These are phyloP conservation scores for Leptographium lundbergii DNA, from an alignment of 2,329 filamentous ascomycete genomes.

Conservation along the genomic window DNA sequence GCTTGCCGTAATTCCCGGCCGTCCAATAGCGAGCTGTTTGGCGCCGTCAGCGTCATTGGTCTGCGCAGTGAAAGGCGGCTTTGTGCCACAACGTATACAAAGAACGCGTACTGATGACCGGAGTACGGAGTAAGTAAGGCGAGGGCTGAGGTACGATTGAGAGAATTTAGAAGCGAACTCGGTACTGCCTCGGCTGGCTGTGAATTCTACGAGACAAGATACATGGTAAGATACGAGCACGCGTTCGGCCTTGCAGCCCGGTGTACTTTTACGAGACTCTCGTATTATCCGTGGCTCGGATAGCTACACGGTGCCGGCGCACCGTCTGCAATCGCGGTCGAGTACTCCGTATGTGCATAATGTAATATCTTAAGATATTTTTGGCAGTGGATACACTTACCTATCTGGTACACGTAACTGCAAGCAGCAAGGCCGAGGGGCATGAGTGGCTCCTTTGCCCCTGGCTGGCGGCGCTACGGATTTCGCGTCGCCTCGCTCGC, in stretches of 20 bases:
- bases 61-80: no score
- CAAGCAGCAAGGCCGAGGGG: neutral
- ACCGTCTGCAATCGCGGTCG: no score
- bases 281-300: no score
- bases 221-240: no score
- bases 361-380: neutral
- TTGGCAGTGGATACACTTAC: neutral
- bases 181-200: neutral
- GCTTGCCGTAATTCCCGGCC: neutral
- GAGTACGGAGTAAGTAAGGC: no score
- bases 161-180: neutral
- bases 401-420: neutral
- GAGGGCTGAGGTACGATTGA: neutral
- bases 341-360: neutral
- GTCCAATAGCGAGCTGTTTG: neutral
- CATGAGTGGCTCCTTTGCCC: neutral
- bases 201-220: no score
- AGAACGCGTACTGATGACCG: no score
- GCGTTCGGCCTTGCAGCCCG: no score
- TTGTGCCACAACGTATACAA: no score
- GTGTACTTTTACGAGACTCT: neutral
- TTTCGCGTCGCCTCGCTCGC: neutral
- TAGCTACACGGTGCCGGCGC: no score
- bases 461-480: neutral
- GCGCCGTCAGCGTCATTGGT: no score